These are phyloP conservation scores for Hordeum vulgare DNA, from an alignment of 176 grass and related monocot species.

Conservation along the genomic window DNA sequence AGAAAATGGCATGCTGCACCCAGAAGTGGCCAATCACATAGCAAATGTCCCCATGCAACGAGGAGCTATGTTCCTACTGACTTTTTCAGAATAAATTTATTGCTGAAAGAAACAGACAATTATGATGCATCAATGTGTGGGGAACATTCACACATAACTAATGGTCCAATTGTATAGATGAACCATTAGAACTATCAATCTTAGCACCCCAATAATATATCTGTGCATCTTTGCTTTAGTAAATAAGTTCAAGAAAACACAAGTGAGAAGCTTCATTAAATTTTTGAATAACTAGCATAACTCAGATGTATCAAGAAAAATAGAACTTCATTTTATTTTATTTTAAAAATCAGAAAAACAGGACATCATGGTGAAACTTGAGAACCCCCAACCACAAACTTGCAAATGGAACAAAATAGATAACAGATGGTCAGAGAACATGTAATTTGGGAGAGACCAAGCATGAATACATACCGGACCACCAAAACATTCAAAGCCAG, in stretches of 20 bases:
- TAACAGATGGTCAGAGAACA: neutral
- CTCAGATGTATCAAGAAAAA: conserved; percentile 4
- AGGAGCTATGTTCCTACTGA: neutral
- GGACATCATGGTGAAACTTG: neutral
- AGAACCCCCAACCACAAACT: neutral
- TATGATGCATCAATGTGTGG: neutral
- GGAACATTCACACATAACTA: neutral
- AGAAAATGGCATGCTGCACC: neutral
- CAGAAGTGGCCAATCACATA: conserved; percentile 5
- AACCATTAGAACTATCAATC: neutral
- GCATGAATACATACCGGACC: conserved; percentile 78
- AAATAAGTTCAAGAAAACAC: neutral
- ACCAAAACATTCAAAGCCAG: conserved; percentile 89
- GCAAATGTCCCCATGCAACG: neutral
- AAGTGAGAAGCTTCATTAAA: neutral
- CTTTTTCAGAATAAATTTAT: neutral
- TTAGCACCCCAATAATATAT: neutral
- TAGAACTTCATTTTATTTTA: neutral
- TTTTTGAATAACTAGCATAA: neutral
- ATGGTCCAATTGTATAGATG: neutral
- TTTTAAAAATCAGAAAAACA: neutral
- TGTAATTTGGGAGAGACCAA: neutral
- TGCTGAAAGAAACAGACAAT: neutral
- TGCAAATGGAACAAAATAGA: neutral
- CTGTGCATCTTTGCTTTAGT: neutral